phyloP scores from a whole-genome alignment of 2,329 filamentous ascomycete species.

The Fusarium chlamydosporum region DNA sequence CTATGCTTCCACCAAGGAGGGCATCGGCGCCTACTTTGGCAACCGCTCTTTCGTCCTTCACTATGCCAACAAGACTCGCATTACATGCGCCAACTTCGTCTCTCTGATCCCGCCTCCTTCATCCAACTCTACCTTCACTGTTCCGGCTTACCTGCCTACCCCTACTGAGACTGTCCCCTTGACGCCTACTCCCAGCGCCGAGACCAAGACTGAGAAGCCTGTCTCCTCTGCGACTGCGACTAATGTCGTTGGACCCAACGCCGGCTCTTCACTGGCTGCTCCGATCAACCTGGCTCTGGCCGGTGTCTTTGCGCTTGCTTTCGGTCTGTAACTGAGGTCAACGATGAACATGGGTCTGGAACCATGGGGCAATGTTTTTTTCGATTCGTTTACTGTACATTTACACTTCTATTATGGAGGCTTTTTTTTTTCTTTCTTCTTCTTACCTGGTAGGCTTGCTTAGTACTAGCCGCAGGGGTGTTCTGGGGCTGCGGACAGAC shows the following conservation, averaged over 20 bases:
- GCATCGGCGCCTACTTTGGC: conserved; percentile 71
- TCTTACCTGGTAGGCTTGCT: conserved; percentile 21
- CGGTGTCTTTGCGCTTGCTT: conserved; percentile 29
- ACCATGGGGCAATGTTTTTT: conserved; percentile 6
- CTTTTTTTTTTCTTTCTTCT: conserved; percentile 4
- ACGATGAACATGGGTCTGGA: background rate
- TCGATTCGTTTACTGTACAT: conserved; percentile 26
- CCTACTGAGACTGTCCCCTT: conserved; percentile 40
- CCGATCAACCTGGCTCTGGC: conserved; percentile 36
- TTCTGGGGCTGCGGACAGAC: conserved; percentile 15
- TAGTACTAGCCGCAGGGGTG: conserved; percentile 20
- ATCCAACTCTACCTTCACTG: conserved; percentile 38
- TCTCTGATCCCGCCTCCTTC: conserved; percentile 32
- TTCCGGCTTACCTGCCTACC: conserved; percentile 39
- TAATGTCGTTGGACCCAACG: conserved; percentile 29
- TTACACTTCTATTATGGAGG: conserved; percentile 9
- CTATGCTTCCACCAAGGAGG: conserved; percentile 68
- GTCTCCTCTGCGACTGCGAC: conserved; percentile 35
- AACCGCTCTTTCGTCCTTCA: conserved; percentile 76
- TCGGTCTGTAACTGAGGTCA: conserved; percentile 27
- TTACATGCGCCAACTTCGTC: conserved; percentile 75
- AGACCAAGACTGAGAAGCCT: conserved; percentile 15
- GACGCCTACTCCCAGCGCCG: conserved; percentile 28
- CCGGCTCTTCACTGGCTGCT: conserved; percentile 28
- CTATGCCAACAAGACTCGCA: conserved; percentile 73